Evolutionary conservation across 345 rosid genomes (phyloP), one percentile per base, ranked within the genome.

Genomic region (Clausena lansium): DNA sequence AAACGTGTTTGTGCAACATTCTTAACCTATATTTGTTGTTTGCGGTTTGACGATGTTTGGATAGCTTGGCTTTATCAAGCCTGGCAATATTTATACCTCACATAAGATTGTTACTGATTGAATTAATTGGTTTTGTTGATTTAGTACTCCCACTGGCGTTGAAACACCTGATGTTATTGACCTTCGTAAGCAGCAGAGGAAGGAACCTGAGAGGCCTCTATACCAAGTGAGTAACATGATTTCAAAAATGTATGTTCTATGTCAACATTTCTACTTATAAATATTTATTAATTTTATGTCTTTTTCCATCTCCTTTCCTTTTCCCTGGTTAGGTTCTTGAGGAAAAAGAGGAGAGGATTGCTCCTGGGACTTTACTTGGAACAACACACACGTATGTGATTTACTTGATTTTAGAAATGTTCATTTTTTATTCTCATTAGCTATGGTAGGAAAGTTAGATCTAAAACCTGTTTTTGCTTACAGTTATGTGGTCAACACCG

Each of bases 121-220:
- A 69, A 69, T 57, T 27, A 9, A 13, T 58, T 77, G 58, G 32
- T 71, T 22, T 78, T 71, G 24, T 41, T 54, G 77, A 47, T 76
- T 57, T 85, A 96, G 99, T 85, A 94, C 99, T 39, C 99, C 98
- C 19, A 96, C 99, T 84, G 99, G 99, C 24, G 98, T 96, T 10
- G 99, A 97, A 87, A 97, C 99, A 65, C 99, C 98, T 5, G 98
- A 97, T 84, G 99, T 94, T n/a, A 96, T 96, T 55, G 99, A 97
- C 71, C 98, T 97, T 60, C 94, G 99, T 74, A 97, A 97, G 84
- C 98, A 93, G 85, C 99, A 97, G 85, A 90, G 98, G 81, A 97
- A 97, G 91, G 99, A 97, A 76, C 92, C 98, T 20, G 98, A 94
- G 73, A 93, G 91, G 85, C 88, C 98, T 83, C 92, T 93, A 67